Evolutionary conservation across 257 asterid genomes (phyloP), one percentile per base, ranked within the genome.

Genomic region (Linderniella brevidens): DNA sequence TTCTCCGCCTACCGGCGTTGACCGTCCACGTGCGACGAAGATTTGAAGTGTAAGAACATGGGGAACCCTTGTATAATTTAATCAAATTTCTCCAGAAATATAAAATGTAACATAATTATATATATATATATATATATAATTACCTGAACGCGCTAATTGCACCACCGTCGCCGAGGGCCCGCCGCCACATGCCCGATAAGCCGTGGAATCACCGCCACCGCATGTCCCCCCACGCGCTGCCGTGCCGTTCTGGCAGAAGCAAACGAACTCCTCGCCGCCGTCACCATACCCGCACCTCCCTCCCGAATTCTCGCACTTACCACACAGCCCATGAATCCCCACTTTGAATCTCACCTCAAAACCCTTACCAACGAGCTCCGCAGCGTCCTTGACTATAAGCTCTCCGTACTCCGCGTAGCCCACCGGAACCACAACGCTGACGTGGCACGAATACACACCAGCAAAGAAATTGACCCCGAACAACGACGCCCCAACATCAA

Each of bases 201-300:
- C 32, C 32, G 32, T 6, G 4, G 32, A 25, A 25, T 6, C 32
- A 25, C 32, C 32, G 32, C 32, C 4, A 25, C 6, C 32, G 6
- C 32, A 25, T 25, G 6, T 25, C 32, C 32, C 32, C 3, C 32
- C 32, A 25, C 3, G 32, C 8, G 58, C 60, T 37, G 61, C 64
- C 41, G 57, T 4, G 29, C 46, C 60, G 58, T 57, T 57, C n/a
- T 69, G 55, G 56, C 86, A 80, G 14, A 59, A 55, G 63, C 92
- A 80, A 17, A 53, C 58, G 19, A 73, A 80, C 52, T 43, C 18
- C 40, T 65, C 56, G 11, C 51, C 39, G 3, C 16, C 58, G 1
- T 19, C 51, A 48, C 58, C 69, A 41, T 25, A 61, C 9, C 82
- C 82, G 44, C 92, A 79, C 19, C 58, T 64, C 49, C 92, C 92